Base-by-base conservation (phyloP, 2,329 filamentous ascomycete genomes). In the Colletotrichum orbiculare region DNA sequence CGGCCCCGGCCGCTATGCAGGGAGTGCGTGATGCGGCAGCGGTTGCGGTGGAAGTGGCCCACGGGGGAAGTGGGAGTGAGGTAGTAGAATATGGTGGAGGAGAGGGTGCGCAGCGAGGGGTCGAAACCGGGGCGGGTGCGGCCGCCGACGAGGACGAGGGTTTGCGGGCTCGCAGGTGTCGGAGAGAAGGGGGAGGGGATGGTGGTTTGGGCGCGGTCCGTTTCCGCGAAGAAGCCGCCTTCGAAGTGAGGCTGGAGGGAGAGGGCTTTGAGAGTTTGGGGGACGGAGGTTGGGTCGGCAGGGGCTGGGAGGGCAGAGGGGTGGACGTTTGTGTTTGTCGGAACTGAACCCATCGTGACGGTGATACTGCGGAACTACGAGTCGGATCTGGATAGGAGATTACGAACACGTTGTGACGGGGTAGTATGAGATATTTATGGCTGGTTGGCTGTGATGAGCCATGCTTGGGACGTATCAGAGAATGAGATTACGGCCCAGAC, bases 191-290 rank as follows among this genome's bases (percentile, higher is more conserved):
- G 85, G 35, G 87, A 88, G 0, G 86, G 82, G 15, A 91, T 78
- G 2, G 79, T 78, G 12, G 77, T 76, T 2, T 78, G 69, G 67
- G 84, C 80, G 60, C 83, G 80, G 75, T 91, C 87, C 1, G 87
- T 91, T 73, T 89, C 86, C 67, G 75, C 76, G 70, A 85, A 91
- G 77, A 88, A 91, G 49, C 88, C 88, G 56, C 89, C 88, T 77
- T 91, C 88, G 47, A 87, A 81, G 74, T 91, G 87, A 8, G 81
- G 77, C 52, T 78, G 72, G 34, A 90, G 80, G 25, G 77, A 70
- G 53, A 90, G 81, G 17, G 77, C 56, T 10, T 64, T 43, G 69
- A 79, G 77, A 39, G 79, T 66, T 17, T 58, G 39, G 37, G 56
- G 54, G 54, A 60, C 68, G 54, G 37, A 58, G 25, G 55, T 58